Percentiles rank a stretch among this genome's conserved stretches.
Evolutionary conservation across 495 filamentous ascomycete genomes (phyloP).

Genomic region (Bacidia rubella): DNA sequence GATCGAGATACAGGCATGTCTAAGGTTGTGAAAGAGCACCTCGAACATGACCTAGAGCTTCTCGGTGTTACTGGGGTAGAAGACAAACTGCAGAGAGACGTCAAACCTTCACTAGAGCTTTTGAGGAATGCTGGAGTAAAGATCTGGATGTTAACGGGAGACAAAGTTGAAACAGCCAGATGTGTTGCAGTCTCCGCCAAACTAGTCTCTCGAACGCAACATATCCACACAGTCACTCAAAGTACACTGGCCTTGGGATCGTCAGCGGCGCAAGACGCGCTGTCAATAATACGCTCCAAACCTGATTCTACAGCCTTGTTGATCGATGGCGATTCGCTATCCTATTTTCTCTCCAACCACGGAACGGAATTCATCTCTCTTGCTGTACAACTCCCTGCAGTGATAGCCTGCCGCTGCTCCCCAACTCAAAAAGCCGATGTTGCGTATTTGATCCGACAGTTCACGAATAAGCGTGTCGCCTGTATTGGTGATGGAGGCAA

Average conservation of each 20-base stretch:
- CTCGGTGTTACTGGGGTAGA: constrained; percentile 96
- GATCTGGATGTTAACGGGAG: constrained; percentile 99
- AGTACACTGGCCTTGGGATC: constrained; percentile 28
- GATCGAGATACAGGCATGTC: constrained; percentile 72
- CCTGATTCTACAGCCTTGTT: constrained; percentile 72
- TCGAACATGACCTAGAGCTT: constrained; percentile 82
- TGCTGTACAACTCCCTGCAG: constrained; percentile 77
- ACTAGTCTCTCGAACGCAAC: constrained; percentile 86
- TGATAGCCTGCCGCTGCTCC: constrained; percentile 93
- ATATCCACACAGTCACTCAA: constrained; percentile 88
- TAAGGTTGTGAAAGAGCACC: constrained; percentile 58
- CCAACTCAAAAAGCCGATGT: constrained; percentile 95
- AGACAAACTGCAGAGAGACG: constrained; percentile 87
- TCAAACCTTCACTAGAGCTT: constrained; percentile 87
- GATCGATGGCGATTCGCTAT: constrained; percentile 85
- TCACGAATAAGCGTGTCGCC: constrained; percentile 86
- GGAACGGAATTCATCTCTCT: constrained; percentile 72
- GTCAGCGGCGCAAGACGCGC: constrained; percentile 60
- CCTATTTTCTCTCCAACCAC: constrained; percentile 70
- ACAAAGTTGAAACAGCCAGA: constrained; percentile 95
- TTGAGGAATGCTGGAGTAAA: constrained; percentile 98
- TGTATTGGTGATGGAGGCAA: constrained; percentile 98
- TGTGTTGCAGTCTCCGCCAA: constrained; percentile 94
- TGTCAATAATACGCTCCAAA: constrained; percentile 80
- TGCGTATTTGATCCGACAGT: constrained; percentile 75